Conservation (phyloP, 441 rosid species). For the Metrosideros polymorpha region DNA sequence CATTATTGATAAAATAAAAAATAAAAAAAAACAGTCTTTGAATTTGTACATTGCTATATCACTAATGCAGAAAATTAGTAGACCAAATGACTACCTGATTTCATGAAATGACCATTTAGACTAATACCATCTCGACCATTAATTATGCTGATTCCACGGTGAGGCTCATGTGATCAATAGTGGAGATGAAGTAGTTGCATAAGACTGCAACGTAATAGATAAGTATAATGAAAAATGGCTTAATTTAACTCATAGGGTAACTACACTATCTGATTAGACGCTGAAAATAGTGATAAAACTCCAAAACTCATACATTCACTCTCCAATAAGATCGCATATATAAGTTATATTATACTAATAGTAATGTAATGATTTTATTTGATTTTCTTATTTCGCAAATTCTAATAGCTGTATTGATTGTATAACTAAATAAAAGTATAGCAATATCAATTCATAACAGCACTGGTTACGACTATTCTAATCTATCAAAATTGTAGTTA, state of each 20-base stretch:
- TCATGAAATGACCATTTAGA: too few species aligned
- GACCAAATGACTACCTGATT: too few species aligned
- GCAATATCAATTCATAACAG: background rate
- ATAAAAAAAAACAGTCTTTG: too few species aligned
- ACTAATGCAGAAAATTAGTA: too few species aligned
- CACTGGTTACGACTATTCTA: background rate
- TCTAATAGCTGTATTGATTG: background rate
- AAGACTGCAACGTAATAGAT: background rate
- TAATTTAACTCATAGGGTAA: too few species aligned
- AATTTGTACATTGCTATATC: too few species aligned
- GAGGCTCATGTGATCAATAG: background rate
- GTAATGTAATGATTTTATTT: background rate
- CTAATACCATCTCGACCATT: background rate
- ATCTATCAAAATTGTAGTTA: too few species aligned
- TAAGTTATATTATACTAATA: background rate
- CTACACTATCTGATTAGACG: too few species aligned
- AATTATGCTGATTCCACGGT: fast-evolving
- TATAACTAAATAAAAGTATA: background rate
- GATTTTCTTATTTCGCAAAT: background rate
- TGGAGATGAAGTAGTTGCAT: background rate
- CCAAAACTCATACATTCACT: background rate
- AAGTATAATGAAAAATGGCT: background rate
- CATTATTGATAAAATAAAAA: too few species aligned
- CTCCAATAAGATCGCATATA: background rate
- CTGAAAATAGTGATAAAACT: background rate